A percentile compares a stretch with the other conserved stretches of the same genome.
Evolutionary conservation across 2,329 filamentous ascomycete species (phyloP).

Genomic region (Ascochyta lentis): DNA sequence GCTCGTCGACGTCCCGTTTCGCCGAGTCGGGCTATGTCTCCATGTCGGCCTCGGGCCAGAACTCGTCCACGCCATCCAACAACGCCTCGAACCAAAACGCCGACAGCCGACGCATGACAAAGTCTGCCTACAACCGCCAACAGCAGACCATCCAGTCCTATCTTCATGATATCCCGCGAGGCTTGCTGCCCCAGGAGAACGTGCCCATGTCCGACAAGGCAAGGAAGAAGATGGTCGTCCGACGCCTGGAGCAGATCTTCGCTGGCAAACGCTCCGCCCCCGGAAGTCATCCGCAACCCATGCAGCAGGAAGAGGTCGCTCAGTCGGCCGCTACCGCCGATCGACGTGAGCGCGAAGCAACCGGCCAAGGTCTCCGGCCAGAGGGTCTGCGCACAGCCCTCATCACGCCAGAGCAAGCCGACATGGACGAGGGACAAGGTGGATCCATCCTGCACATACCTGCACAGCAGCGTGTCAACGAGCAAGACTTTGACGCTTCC

Average conservation of each 20-base stretch:
- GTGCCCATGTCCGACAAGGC: conserved; percentile 71
- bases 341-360: conserved; percentile 49
- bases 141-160: conserved; percentile 70
- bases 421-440: conserved; percentile 18
- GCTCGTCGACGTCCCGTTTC: conserved; percentile 62
- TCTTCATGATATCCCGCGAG: conserved; percentile 74
- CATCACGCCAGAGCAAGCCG: conserved; percentile 48
- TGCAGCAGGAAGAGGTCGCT: conserved; percentile 65
- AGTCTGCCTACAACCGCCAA: conserved; percentile 42
- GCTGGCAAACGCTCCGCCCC: conserved; percentile 67
- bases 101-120: conserved; percentile 38
- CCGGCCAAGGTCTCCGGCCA: conserved; percentile 40
- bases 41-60: conserved; percentile 57
- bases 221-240: conserved; percentile 78
- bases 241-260: conserved; percentile 79
- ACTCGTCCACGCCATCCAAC: conserved; percentile 49
- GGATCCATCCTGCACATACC: conserved; percentile 1
- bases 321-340: conserved; percentile 60
- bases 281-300: conserved; percentile 56
- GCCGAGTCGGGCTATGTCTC: conserved; percentile 69
- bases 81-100: conserved; percentile 31
- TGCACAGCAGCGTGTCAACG: conserved; percentile 30
- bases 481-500: conserved; percentile 40
- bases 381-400: conserved; percentile 57
- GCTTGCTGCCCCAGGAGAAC: conserved; percentile 67